Evolutionary conservation across 305 asterid species (phyloP).

Genomic region (Petunia hybrid): DNA sequence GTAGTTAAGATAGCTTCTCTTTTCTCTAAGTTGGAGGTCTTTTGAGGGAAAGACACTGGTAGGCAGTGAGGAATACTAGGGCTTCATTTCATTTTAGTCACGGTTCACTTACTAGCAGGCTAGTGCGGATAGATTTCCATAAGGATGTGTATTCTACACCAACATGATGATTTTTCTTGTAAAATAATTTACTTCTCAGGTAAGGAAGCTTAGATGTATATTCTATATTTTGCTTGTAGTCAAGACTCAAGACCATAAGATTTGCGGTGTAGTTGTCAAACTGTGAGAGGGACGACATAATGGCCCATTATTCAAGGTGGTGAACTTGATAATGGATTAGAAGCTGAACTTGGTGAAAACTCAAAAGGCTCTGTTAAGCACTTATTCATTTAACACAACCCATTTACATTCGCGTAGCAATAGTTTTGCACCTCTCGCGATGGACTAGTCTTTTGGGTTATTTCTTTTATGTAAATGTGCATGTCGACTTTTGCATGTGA

Average conservation of each 20-base stretch:
- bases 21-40: not conserved
- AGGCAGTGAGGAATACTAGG: not conserved
- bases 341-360: not conserved
- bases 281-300: constrained; percentile 6
- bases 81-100: not conserved
- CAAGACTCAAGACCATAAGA: constrained; percentile 21
- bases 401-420: no score
- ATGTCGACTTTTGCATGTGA: constrained; percentile 29
- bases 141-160: not conserved
- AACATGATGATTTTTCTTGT: not conserved
- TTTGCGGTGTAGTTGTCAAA: not conserved
- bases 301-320: constrained; percentile 14
- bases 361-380: not conserved
- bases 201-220: not conserved
- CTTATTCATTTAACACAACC: not conserved
- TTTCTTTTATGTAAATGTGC: constrained; percentile 20
- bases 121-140: not conserved
- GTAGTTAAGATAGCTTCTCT: not conserved
- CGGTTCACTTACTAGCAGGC: not conserved
- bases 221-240: not conserved
- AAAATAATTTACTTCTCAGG: not conserved
- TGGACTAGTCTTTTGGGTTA: not conserved
- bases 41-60: not conserved
- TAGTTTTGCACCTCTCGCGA: no score
- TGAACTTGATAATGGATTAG: not conserved